Base-by-base conservation (phyloP, 495 filamentous ascomycete genomes). In the Bombardia bombarda region DNA sequence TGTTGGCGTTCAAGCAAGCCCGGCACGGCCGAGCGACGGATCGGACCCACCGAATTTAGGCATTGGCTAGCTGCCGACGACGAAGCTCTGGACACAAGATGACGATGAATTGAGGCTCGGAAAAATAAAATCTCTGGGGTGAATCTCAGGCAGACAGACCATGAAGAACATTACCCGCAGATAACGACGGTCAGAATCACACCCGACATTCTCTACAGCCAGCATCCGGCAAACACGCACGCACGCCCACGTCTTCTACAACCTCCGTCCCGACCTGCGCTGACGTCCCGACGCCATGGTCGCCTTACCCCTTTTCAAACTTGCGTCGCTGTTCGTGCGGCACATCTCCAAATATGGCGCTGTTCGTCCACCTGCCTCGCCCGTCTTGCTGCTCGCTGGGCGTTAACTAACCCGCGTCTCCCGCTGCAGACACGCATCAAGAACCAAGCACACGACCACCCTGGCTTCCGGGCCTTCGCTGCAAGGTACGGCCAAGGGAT, bases 401-500 rank as follows among this genome's bases (percentile, higher is more conserved):
- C n/a, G n/a, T n/a, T n/a, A n/a, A n/a, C n/a, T n/a, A n/a, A n/a
- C n/a, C n/a, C n/a, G n/a, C n/a, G n/a, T n/a, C n/a, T n/a, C n/a
- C n/a, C n/a, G n/a, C n/a, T n/a, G n/a, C 61, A 98, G 92, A 95
- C 87, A 60, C 80, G 77, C 60, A 94, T 99, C 67, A 97, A 95
- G 65, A 74, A 72, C 19, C 90, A 96, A 73, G 93, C 92, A 13
- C 86, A 85, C 52, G 93, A 99, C 57, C 93, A 97, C 68, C 86
- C 89, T 35, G 72, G 80, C 14, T 99, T 97, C 67, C 86, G 93
- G 14, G 61, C 63, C 19, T 79, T 93, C 58, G 93, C 92, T 14
- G 72, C 74, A 14, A 59, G 50, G 34, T 76, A 76, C 55, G 74
- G 74, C 20, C 92, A 99, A 51, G 61, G 72, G 6, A 82, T 99